Evolutionary conservation across 2,329 filamentous ascomycete genomes (phyloP).

Genomic region (Talaromyces sp.): DNA sequence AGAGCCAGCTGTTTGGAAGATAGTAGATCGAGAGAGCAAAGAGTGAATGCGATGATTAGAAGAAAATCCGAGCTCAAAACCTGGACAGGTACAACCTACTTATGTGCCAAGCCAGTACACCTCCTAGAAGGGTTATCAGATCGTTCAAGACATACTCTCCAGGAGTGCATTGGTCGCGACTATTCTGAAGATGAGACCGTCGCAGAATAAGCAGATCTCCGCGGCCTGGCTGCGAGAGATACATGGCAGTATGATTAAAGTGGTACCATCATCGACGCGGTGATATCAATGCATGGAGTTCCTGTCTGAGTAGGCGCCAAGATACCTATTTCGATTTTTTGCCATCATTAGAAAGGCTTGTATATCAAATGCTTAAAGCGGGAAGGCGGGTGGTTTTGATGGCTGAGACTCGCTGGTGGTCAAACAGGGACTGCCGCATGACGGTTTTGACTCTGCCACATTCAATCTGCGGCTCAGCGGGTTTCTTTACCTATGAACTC

Average conservation of each 20-base stretch:
- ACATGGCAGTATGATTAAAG: background rate
- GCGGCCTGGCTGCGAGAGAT: background rate
- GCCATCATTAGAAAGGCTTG: background rate
- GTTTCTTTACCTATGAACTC: background rate
- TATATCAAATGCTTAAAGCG: background rate
- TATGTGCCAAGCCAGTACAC: slow-evolving; percentile 4
- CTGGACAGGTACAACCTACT: background rate
- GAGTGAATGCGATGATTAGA: slow-evolving; percentile 4
- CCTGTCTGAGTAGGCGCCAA: background rate
- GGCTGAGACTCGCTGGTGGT: background rate
- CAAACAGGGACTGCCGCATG: slow-evolving; percentile 8
- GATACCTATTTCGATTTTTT: background rate
- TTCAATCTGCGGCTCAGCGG: background rate
- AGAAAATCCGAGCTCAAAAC: background rate
- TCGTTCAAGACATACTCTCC: background rate
- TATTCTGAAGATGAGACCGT: slow-evolving; percentile 6
- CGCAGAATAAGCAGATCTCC: background rate
- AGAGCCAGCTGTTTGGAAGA: slow-evolving; percentile 5
- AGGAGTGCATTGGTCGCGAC: background rate
- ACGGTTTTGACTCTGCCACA: slow-evolving; percentile 2
- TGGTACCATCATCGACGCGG: background rate
- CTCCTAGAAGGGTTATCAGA: background rate
- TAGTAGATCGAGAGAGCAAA: slow-evolving; percentile 3
- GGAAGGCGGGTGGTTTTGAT: background rate
- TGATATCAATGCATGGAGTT: background rate